These are phyloP conservation scores for Logfia minima DNA, from an alignment of 129 eudicot species.

Conservation along the genomic window DNA sequence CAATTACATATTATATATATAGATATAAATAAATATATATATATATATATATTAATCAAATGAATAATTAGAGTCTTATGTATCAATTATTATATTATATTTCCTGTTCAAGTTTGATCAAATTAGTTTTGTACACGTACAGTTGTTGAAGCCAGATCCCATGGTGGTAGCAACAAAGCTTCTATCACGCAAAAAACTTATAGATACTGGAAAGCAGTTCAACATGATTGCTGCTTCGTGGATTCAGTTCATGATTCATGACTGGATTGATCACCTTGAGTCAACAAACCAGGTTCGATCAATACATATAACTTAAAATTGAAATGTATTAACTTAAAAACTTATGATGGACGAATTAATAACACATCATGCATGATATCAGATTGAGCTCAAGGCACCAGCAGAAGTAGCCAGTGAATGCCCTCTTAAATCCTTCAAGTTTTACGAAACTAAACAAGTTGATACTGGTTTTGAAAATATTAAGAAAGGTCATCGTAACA, in stretches of 20 bases:
- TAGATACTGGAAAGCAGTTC: conserved; percentile 55
- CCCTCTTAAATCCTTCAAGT: conserved; percentile 62
- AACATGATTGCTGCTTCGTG: conserved; percentile 70
- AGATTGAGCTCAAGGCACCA: conserved; percentile 61
- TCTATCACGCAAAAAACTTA: conserved; percentile 39
- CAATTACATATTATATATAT: no score
- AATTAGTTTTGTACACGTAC: not conserved
- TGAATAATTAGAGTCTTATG: no score
- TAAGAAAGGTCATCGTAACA: conserved; percentile 47
- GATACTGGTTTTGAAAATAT: conserved; percentile 45
- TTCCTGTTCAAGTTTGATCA: not conserved
- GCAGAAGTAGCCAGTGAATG: conserved; percentile 50
- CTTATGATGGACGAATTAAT: not conserved
- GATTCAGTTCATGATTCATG: conserved; percentile 77
- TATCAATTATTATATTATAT: not conserved
- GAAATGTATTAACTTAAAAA: not conserved
- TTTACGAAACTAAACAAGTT: conserved; percentile 45
- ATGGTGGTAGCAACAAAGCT: conserved; percentile 75
- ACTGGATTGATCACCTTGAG: conserved; percentile 68
- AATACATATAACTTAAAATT: not conserved
- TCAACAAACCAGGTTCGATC: conserved; percentile 51
- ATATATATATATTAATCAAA: no score
- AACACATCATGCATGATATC: not conserved
- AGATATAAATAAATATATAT: no score
- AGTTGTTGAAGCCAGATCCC: conserved; percentile 62